phyloP scores from a whole-genome alignment of 148 eudicot genomes.

The Heliamphora exappendiculata region DNA sequence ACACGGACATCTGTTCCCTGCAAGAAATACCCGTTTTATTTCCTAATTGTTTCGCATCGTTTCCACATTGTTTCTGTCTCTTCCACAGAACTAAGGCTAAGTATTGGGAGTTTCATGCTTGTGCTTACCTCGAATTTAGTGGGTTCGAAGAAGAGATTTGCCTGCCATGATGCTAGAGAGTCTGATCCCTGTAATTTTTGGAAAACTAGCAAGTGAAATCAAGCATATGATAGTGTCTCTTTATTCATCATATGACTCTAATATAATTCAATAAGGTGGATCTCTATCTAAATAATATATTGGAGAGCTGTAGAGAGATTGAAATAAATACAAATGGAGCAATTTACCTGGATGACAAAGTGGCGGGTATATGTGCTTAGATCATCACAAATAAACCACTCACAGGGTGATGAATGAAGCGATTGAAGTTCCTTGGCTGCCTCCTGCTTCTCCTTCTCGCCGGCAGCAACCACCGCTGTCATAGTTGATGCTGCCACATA shows the following conservation, averaged over 20 bases:
- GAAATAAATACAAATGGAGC: not conserved
- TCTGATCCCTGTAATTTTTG: constrained; percentile 60
- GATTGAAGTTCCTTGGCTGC: constrained; percentile 68
- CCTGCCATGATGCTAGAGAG: constrained; percentile 75
- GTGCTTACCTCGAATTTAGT: constrained; percentile 62
- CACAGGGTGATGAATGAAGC: constrained; percentile 75
- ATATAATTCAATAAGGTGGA: too few species aligned
- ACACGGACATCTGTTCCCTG: constrained; percentile 70
- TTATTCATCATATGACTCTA: too few species aligned
- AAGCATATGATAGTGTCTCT: not conserved
- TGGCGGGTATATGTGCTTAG: constrained; percentile 47
- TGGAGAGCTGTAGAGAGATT: not conserved
- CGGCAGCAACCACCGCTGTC: constrained; percentile 78
- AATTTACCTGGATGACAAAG: constrained; percentile 69
- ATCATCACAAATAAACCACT: constrained; percentile 89
- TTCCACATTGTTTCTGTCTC: not conserved
- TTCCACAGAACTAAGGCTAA: not conserved
- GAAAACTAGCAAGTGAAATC: not conserved
- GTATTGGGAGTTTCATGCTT: not conserved
- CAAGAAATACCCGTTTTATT: not conserved
- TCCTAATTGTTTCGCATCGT: not conserved
- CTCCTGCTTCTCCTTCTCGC: constrained; percentile 57
- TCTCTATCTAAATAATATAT: not conserved
- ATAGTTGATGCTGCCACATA: constrained; percentile 76
- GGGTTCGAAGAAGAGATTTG: constrained; percentile 78